Conservation (phyloP, 768 basidiomycete genomes). For the Tephrocybe sp. region DNA sequence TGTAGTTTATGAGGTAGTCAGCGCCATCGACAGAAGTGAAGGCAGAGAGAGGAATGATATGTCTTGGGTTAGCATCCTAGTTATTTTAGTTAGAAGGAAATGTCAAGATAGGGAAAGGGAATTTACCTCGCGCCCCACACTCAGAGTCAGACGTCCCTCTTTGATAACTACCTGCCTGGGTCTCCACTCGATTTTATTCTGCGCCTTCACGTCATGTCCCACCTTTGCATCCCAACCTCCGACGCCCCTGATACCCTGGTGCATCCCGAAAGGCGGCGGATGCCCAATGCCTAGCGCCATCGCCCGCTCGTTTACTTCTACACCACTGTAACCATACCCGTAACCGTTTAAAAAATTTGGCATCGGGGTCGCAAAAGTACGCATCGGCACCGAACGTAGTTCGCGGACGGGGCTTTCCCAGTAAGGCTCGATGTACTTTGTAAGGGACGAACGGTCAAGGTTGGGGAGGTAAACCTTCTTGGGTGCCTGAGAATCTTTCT, state of each 20-base stretch:
- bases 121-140: conserved; percentile 49
- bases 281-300: conserved; percentile 12
- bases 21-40: conserved; percentile 44
- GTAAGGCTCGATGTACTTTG: conserved; percentile 53
- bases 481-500: background rate
- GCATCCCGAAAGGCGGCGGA: conserved; percentile 4
- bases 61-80: conserved; percentile 40
- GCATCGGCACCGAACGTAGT: conserved; percentile 37
- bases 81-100: background rate
- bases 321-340: conserved; percentile 7
- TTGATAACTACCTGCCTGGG: conserved; percentile 63
- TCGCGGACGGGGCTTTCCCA: conserved; percentile 56
- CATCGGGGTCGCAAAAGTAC: background rate
- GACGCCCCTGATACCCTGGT: conserved; percentile 2
- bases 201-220: conserved; percentile 1
- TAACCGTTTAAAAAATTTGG: conserved; percentile 15
- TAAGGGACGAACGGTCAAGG: conserved; percentile 32
- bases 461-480: conserved; percentile 5
- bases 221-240: background rate
- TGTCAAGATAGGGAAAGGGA: background rate
- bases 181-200: conserved; percentile 51
- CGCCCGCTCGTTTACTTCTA: background rate
- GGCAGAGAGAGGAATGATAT: conserved; percentile 37
- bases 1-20: conserved; percentile 34
- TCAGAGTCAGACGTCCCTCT: conserved; percentile 55